phyloP scores from a whole-genome alignment of 2,329 filamentous ascomycete genomes.

The Drechslera avenae region DNA sequence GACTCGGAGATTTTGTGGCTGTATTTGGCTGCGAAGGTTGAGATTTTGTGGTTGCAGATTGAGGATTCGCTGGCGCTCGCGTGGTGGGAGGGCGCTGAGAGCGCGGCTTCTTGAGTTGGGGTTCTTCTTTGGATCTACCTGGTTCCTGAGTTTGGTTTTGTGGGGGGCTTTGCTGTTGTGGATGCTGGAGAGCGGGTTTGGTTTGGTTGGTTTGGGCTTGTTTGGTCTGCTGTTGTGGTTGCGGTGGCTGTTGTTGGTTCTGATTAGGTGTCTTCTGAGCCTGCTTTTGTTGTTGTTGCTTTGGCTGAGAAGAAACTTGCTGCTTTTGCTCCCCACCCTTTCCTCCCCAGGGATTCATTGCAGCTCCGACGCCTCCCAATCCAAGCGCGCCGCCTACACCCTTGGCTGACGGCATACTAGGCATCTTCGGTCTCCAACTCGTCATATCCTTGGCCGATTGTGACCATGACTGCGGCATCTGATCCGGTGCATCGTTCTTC shows the following conservation, averaged over 20 bases:
- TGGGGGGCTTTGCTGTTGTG: constrained; percentile 23
- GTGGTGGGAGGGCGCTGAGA: constrained; percentile 12
- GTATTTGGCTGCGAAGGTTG: constrained; percentile 11
- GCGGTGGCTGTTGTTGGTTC: constrained; percentile 4
- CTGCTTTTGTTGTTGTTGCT: constrained; percentile 3
- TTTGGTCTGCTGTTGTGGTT: not conserved
- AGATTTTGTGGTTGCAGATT: constrained; percentile 5
- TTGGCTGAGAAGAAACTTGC: too few relatives aligned
- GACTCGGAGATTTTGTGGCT: constrained; percentile 1
- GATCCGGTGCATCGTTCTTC: constrained; percentile 41
- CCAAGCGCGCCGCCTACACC: constrained; percentile 30
- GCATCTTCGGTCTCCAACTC: constrained; percentile 36
- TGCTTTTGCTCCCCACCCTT: constrained; percentile 11
- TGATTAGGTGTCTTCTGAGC: not conserved
- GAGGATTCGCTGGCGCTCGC: constrained; percentile 2
- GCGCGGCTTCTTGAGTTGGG: constrained; percentile 13
- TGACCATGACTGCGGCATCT: constrained; percentile 42
- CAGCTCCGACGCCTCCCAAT: constrained; percentile 18
- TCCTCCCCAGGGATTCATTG: constrained; percentile 16
- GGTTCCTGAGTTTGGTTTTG: constrained; percentile 5
- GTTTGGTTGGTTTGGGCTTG: constrained; percentile 1
- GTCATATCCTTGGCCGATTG: constrained; percentile 43
- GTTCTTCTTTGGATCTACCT: constrained; percentile 23
- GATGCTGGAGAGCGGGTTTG: constrained; percentile 14
- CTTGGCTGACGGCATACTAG: constrained; percentile 34